phyloP scores from a whole-genome alignment of 2,329 filamentous ascomycete species.

The Sporothrix pallida region DNA sequence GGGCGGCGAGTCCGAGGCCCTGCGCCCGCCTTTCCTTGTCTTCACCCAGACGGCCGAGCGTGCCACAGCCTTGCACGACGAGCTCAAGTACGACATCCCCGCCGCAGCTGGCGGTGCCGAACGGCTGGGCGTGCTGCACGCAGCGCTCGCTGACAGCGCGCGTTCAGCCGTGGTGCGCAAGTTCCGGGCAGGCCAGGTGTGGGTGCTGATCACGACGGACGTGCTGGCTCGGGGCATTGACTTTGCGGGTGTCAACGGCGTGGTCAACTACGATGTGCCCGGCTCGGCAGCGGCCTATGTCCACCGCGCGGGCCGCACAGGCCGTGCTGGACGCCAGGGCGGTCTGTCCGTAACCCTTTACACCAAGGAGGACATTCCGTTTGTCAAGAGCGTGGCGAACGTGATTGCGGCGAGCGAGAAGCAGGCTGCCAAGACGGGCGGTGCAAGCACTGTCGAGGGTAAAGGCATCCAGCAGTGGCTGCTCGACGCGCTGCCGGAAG shows the following conservation, averaged over 20 bases:
- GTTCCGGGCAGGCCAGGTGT: constrained; percentile 90
- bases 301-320: constrained; percentile 90
- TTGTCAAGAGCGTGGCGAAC: constrained; percentile 88
- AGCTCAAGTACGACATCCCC: constrained; percentile 94
- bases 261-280: constrained; percentile 97
- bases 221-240: constrained; percentile 90
- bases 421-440: constrained; percentile 54
- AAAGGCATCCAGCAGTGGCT: constrained; percentile 76
- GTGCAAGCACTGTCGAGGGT: neutral
- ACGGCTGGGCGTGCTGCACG: constrained; percentile 88
- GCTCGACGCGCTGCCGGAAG: constrained; percentile 81
- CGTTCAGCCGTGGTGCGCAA: constrained; percentile 83
- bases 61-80: constrained; percentile 83
- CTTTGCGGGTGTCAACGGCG: constrained; percentile 92
- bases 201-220: constrained; percentile 96
- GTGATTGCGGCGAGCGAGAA: constrained; percentile 85
- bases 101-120: constrained; percentile 81
- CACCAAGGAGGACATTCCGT: constrained; percentile 91
- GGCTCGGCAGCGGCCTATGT: constrained; percentile 90
- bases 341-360: constrained; percentile 93
- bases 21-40: constrained; percentile 89
- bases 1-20: constrained; percentile 45
- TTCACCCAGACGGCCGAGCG: constrained; percentile 96
- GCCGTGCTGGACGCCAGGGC: constrained; percentile 82
- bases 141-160: constrained; percentile 76